phyloP scores from a whole-genome alignment of 495 filamentous ascomycete species.

The Penicillium desertorum region DNA sequence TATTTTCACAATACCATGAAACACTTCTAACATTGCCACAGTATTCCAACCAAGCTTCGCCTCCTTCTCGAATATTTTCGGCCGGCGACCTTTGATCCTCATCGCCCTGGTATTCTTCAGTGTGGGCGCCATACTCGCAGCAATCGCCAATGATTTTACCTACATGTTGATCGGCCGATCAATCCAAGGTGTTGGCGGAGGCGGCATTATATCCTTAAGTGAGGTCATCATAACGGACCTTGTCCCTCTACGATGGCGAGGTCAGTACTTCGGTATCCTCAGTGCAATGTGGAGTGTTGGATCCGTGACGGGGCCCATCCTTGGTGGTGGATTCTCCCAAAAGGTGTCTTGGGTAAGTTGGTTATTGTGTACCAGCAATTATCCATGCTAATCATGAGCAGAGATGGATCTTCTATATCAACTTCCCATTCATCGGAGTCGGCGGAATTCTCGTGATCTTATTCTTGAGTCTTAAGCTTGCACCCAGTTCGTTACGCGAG shows the following conservation, averaged over 20 bases:
- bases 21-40: background rate
- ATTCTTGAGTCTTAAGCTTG: constrained; percentile 51
- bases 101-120: constrained; percentile 55
- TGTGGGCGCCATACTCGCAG: constrained; percentile 56
- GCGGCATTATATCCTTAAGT: constrained; percentile 64
- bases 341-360: constrained; percentile 57
- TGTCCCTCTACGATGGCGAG: constrained; percentile 46
- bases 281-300: constrained; percentile 64
- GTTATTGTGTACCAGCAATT: background rate
- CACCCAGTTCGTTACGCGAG: constrained; percentile 32
- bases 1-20: background rate
- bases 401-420: constrained; percentile 57
- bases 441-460: constrained; percentile 45
- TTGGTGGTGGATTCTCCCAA: constrained; percentile 68
- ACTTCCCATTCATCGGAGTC: constrained; percentile 54
- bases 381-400: constrained; percentile 10
- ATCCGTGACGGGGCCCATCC: constrained; percentile 63
- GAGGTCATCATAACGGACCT: constrained; percentile 72
- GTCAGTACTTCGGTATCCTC: constrained; percentile 52
- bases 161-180: constrained; percentile 64
- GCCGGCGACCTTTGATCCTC: constrained; percentile 46
- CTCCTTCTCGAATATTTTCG: constrained; percentile 44
- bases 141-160: constrained; percentile 58
- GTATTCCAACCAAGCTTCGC: constrained; percentile 47
- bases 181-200: constrained; percentile 70